Evolutionary conservation across 2,329 filamentous ascomycete species (phyloP), one percentile per base, ranked within the genome.

Genomic region (Aspergillus pseudoterreus): DNA sequence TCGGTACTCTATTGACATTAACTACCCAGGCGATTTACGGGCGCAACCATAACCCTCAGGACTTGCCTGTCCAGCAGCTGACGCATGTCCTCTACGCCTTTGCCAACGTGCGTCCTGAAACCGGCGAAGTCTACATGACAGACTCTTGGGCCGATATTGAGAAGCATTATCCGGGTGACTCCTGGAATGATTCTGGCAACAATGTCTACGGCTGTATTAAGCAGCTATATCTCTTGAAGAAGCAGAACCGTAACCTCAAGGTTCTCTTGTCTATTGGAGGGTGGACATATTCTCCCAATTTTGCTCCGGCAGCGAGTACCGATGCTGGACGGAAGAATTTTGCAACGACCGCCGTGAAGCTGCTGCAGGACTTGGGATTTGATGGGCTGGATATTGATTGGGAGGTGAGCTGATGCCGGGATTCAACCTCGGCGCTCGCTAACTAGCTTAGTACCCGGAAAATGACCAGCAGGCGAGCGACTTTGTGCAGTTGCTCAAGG

Each of bases 31-130:
- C 88, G 56, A 92, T 95, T 61, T 96, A 96, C 70, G 90, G 78
- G 38, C 84, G 92, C 50, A 87, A 92, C 62, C 87, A 92, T 68
- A 81, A 85, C n/a, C 91, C 92, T 0, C 87, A 95, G 66, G 84
- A 95, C 66, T 80, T 97, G 5, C 88, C 89, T 0, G 84, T 81
- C 3, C 82, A 92, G 49, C 87, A 89, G 50, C 81, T 96, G 38
- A 97, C 92, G 0, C 92, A 97, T 65, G 74, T 97, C 4, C 82
- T 96, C 14, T 96, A 96, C 63, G 81, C 92, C 12, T 97, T 97
- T 72, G 92, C 90, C 65, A 95, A 96, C 67, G 82, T 96, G 52
- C 81, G 83, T 4, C 79, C 85, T 3, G 88, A 92, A 4, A 83
- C 81, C 24, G 92, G 92, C 45, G 89, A 95, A 71, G 90, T 95